These are phyloP conservation scores for Cornus florida DNA, from an alignment of 148 eudicot species.

Conservation along the genomic window DNA sequence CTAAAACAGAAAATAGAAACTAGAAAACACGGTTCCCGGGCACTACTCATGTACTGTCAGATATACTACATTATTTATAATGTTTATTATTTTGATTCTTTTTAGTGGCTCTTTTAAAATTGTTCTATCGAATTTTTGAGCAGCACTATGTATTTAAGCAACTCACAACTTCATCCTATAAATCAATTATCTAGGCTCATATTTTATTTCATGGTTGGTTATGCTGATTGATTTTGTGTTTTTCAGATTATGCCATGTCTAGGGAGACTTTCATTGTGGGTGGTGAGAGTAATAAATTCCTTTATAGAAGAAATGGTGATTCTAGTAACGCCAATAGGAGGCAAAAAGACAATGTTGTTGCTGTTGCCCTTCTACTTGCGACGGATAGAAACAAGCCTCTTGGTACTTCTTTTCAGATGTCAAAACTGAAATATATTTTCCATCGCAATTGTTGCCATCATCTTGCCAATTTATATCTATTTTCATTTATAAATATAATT, in stretches of 20 bases:
- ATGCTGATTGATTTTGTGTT: slow-evolving; percentile 2
- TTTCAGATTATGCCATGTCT: slow-evolving; percentile 71
- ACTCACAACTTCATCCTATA: not conserved
- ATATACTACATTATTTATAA: too few relatives aligned
- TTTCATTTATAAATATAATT: too few relatives aligned
- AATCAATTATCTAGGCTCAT: too few relatives aligned
- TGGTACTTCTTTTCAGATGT: slow-evolving; percentile 34
- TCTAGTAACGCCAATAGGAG: slow-evolving; percentile 5
- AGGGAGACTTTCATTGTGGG: slow-evolving; percentile 68
- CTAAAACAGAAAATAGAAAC: too few relatives aligned
- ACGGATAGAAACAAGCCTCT: slow-evolving; percentile 43
- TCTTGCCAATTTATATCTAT: too few relatives aligned
- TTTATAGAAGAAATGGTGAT: slow-evolving; percentile 29
- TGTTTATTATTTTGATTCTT: not conserved
- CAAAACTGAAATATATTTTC: not conserved
- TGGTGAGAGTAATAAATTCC: slow-evolving; percentile 51
- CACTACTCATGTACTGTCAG: too few relatives aligned
- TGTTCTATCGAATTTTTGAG: not conserved
- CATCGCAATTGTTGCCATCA: not conserved
- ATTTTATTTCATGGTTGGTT: not conserved
- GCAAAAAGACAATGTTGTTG: slow-evolving; percentile 20
- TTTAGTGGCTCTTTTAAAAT: slow-evolving; percentile 10
- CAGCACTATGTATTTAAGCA: not conserved
- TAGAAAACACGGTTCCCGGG: too few relatives aligned
- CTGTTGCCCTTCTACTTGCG: slow-evolving; percentile 74